Evolutionary conservation across 2,329 filamentous ascomycete genomes (phyloP).

Genomic region (Penicillium sp.): DNA sequence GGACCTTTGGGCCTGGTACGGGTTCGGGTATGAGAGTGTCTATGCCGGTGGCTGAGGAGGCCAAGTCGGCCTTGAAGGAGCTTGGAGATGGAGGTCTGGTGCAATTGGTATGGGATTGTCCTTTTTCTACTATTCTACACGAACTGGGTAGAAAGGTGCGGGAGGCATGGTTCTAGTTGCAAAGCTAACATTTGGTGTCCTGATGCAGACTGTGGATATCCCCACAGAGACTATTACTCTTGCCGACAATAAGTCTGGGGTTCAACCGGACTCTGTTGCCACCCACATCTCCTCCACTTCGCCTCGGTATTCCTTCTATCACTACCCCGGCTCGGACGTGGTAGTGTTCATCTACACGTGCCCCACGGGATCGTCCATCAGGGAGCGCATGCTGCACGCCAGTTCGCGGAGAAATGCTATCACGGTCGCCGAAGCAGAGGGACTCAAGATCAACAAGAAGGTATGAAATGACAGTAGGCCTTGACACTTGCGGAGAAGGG

Average conservation of each 20-base stretch:
- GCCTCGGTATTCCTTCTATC: conserved; percentile 67
- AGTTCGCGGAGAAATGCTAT: conserved; percentile 63
- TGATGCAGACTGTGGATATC: conserved; percentile 46
- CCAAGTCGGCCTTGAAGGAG: conserved; percentile 57
- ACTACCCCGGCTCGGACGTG: conserved; percentile 54
- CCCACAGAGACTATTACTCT: conserved; percentile 63
- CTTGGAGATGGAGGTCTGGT: conserved; percentile 52
- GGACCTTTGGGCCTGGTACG: conserved; percentile 39
- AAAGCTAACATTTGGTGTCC: conserved; percentile 33
- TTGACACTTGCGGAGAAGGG: conserved; percentile 1
- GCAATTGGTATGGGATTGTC: conserved; percentile 53
- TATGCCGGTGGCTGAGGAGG: conserved; percentile 60
- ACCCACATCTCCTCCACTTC: conserved; percentile 58
- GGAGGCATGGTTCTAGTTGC: conserved; percentile 18
- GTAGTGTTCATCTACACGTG: conserved; percentile 70
- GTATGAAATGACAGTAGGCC: conserved; percentile 38
- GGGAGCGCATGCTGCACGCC: conserved; percentile 70
- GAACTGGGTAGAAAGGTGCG: neutral
- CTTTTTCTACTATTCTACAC: neutral
- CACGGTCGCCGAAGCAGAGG: conserved; percentile 59
- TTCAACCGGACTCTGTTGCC: conserved; percentile 53
- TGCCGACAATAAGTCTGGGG: conserved; percentile 51
- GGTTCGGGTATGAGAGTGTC: conserved; percentile 53
- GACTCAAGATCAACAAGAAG: conserved; percentile 64
- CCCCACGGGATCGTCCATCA: conserved; percentile 65